phyloP scores from a whole-genome alignment of 345 rosid species.

The Salix arbutifolia region DNA sequence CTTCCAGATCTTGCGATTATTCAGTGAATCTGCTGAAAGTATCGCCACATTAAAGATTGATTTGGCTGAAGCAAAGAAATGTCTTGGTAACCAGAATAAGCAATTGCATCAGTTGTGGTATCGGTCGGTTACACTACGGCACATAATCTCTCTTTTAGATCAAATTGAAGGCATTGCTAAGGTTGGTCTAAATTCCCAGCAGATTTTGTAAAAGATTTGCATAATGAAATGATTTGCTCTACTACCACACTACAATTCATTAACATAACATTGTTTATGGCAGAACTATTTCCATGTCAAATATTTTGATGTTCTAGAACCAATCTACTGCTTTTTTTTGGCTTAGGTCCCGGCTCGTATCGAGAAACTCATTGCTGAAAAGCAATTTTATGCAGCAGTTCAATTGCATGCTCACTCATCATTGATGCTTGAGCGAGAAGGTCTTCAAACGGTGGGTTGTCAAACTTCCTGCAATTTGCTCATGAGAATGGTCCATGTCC shows the following conservation, averaged over 20 bases:
- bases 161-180: slow-evolving; percentile 98
- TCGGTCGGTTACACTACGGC: slow-evolving; percentile 96
- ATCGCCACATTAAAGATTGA: slow-evolving; percentile 64
- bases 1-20: slow-evolving; percentile 84
- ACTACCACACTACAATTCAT: not conserved
- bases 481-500: not conserved
- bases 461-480: not conserved
- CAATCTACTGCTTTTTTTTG: slow-evolving; percentile 7
- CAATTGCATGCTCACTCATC: slow-evolving; percentile 77
- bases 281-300: not conserved
- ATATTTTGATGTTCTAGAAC: not conserved
- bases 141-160: slow-evolving; percentile 85
- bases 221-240: not conserved
- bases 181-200: slow-evolving; percentile 43
- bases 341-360: slow-evolving; percentile 79
- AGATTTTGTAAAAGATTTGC: not conserved
- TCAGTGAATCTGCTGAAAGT: slow-evolving; percentile 88
- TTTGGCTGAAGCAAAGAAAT: slow-evolving; percentile 84
- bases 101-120: slow-evolving; percentile 98
- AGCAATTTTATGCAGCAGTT: slow-evolving; percentile 87
- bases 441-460: slow-evolving; percentile 79
- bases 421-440: slow-evolving; percentile 95
- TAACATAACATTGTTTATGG: not conserved
- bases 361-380: slow-evolving; percentile 84
- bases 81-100: slow-evolving; percentile 82